Percentiles rank a stretch among this genome's conserved stretches.
phyloP scores from a whole-genome alignment of 345 rosid genomes.

The Draba incana region DNA sequence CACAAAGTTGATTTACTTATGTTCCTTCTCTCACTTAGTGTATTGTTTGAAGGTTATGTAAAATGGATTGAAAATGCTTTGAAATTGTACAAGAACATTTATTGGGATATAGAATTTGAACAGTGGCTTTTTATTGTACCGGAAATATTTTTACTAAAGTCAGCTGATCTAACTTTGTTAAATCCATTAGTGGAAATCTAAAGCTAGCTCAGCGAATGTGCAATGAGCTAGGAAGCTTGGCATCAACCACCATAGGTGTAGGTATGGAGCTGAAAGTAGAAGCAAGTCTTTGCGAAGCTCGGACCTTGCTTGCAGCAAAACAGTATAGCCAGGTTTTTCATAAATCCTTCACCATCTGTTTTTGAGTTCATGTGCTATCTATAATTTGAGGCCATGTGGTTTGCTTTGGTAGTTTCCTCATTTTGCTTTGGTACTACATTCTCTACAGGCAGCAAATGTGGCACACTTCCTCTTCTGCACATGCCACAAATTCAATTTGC shows the following conservation, averaged over 20 bases:
- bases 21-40: conserved; percentile 13
- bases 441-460: conserved; percentile 82
- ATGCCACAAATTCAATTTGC: conserved; percentile 92
- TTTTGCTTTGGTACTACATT: conserved; percentile 35
- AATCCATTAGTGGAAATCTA: conserved; percentile 66
- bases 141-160: conserved; percentile 4
- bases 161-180: conserved; percentile 30
- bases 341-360: conserved; percentile 19
- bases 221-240: conserved; percentile 84
- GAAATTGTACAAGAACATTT: conserved; percentile 20
- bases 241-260: conserved; percentile 76
- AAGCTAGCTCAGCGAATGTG: conserved; percentile 86
- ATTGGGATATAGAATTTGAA: neutral
- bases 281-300: conserved; percentile 89
- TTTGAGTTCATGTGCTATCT: neutral
- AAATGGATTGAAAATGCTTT: conserved; percentile 5
- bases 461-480: conserved; percentile 85
- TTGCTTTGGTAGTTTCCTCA: conserved; percentile 23
- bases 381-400: conserved; percentile 4
- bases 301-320: conserved; percentile 93
- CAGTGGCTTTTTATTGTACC: conserved; percentile 3
- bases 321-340: conserved; percentile 81
- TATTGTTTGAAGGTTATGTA: conserved; percentile 20
- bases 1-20: conserved; percentile 17
- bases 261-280: conserved; percentile 89